Evolutionary conservation across 352 stramenopile genomes (phyloP), one percentile per base, ranked within the genome.

Genomic region (Phytophthora hibernalis): DNA sequence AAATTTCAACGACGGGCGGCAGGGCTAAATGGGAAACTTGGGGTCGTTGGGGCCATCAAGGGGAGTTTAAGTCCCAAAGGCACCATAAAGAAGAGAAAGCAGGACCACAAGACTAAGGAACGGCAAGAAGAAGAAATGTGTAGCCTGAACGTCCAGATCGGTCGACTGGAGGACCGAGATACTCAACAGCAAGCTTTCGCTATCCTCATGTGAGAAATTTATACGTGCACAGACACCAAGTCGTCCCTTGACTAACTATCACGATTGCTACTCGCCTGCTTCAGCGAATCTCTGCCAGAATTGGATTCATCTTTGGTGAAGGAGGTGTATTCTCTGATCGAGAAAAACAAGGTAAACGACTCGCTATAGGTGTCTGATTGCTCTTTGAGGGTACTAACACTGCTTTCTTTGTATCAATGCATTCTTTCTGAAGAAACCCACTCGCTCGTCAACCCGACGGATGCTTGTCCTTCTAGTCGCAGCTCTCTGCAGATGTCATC

Each of bases 141-240:
- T 8, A 76, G 78, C 20, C 58, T 90, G 4, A 87, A 76, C 43
- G 55, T 72, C 21, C 50, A 72, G 52, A 80, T 92, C n/a, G 74
- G 77, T 7, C 82, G 79, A 12, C 66, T 92, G 5, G 81, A 92
- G 57, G 81, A 92, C 38, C 75, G 77, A 16, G 83, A 92, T 43
- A 92, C 81, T 1, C 83, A 91, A 50, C 83, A 89, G 8, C 76
- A 82, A 68, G 77, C 83, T 5, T 90, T 90, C 35, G 56, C 65
- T 1, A 66, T 60, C 0, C 65, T 89, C 12, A 57, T 90, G 81
- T 90, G 49, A 22, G 67, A 33, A 38, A 13, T 21, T 43, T 68
- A 21, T 1, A 33, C 13, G 1, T 44, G 13, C 16, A 10, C 15
- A 16, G 11, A 21, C 15, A 12, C 7, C 16, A 21, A 9, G 13